Base-by-base conservation (phyloP, 73 alveolate species). In the Paramecium tetraurelia region DNA sequence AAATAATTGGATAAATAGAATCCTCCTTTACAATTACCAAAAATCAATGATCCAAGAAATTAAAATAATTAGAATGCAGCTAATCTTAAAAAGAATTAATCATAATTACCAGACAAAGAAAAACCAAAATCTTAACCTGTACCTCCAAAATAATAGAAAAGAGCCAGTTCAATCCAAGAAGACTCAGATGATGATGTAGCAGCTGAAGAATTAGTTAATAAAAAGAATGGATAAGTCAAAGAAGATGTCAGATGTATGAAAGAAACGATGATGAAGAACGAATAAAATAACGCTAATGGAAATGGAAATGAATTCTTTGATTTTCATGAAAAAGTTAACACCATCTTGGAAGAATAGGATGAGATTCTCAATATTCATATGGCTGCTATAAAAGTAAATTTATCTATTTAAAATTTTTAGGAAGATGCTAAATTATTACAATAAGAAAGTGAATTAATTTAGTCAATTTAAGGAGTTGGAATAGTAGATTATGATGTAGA, bases 341-440 rank as follows among this genome's bases (percentile, higher is more conserved):
- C 93, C 46, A 94, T 96, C 27, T 93, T 96, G 50, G 99, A 96
- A 57, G 98, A 97, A 93, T 98, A 98, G 89, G 99, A 98, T 76
- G 97, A 97, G 71, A 94, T 98, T 14, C 83, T 97, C 12, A 94
- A 89, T 58, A 94, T 94, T 63, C 99, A 98, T 88, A 95, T 98
- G 98, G 94, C 93, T 31, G 98, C 98, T 29, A 89, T 98, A 21
- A 97, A 98, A 94, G 94, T 89, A 89, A 38, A 0, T 16, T 69
- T 44, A 40, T 40, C 12, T 40, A 36, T 71, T 5, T 14, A 16
- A 63, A 21, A 20, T 40, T 22, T 70, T 58, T 29, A 89, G 94
- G 99, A 97, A 90, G 99, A 98, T 75, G 99, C 99, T 48, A 95
- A 96, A 77, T 92, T 98, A 29, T 90, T 98, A 75, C 95, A 99